Base-by-base conservation (phyloP, 306 rosid species). In the Castanea sativa region DNA sequence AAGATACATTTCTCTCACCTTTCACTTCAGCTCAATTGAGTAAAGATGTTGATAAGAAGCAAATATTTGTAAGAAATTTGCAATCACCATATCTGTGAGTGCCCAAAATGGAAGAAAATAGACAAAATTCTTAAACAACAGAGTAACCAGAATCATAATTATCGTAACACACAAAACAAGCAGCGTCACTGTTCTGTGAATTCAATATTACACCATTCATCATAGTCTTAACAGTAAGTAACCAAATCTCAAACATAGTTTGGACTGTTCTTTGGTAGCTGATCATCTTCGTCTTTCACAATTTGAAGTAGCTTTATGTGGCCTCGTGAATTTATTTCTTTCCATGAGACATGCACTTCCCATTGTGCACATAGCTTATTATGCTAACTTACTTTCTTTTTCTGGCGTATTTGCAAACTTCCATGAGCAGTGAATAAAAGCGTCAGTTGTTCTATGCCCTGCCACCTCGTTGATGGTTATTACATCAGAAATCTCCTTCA, bases 401-500 rank as follows among this genome's bases (percentile, higher is more conserved):
- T 56, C 73, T 65, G 87, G 87, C 55, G 87, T 90, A 69, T 85
- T 32, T 55, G 92, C 91, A 83, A 87, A 92, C 79, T 77, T 85
- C 97, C 97, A 92, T 20, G 92, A 85, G 70, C 82, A 82, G 76
- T 76, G 68, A 13, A 82, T 20, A 21, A 83, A 83, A 74, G 53
- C 35, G 0, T 38, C 90, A 14, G 78, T 59, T 5, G 79, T 76
- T 70, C 94, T 84, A 55, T 82, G 49, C 70, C 92, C 92, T 5
- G 67, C 83, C 10, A 82, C 89, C 41, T 84, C 89, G 2, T 86
- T 73, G 27, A 76, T 32, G 25, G 88, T 82, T 69, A 86, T 53
- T 5, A 76, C 76, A 23, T 88, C 87, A 71, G 88, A 84, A 51
- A 91, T 84, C 83, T 88, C 90, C 64, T 53, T 74, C 59, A 90